Percentiles rank a stretch among this genome's conserved stretches.
phyloP scores from a whole-genome alignment of 805 yeast genomes.

The Kregervanrija delftensis region DNA sequence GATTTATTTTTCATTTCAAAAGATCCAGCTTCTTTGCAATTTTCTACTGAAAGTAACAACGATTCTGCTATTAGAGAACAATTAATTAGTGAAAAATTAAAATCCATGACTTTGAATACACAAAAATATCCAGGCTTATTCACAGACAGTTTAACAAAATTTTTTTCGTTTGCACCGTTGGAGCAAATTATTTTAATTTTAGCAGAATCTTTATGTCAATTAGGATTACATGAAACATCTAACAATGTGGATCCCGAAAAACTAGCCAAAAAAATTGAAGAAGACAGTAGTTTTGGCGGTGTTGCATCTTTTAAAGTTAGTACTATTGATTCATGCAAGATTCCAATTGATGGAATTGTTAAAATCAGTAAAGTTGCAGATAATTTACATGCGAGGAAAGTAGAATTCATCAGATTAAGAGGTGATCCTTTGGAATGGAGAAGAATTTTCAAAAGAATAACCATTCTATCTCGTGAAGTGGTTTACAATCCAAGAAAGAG shows the following conservation, averaged over 20 bases:
- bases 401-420: slow-evolving; percentile 47
- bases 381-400: slow-evolving; percentile 34
- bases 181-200: slow-evolving; percentile 37
- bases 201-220: slow-evolving; percentile 33
- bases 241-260: slow-evolving; percentile 15
- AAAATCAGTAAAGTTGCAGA: slow-evolving; percentile 34
- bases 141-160: slow-evolving; percentile 43
- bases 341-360: slow-evolving; percentile 40
- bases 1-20: slow-evolving; percentile 32
- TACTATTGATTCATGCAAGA: slow-evolving; percentile 39
- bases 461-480: slow-evolving; percentile 50
- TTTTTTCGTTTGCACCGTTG: slow-evolving; percentile 39
- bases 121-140: slow-evolving; percentile 23
- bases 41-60: slow-evolving; percentile 16
- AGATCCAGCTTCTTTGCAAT: slow-evolving; percentile 48
- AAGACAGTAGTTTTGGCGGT: slow-evolving; percentile 24
- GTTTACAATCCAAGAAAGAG: slow-evolving; percentile 28
- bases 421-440: slow-evolving; percentile 78
- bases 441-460: slow-evolving; percentile 50
- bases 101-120: slow-evolving; percentile 9
- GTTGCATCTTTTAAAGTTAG: slow-evolving; percentile 32
- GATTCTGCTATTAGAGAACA: slow-evolving; percentile 20
- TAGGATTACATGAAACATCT: slow-evolving; percentile 31
- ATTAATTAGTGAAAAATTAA: slow-evolving; percentile 18
- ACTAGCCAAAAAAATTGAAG: slow-evolving; percentile 17